Conservation (phyloP, 73 alveolate species). For the Urostyla sp. region DNA sequence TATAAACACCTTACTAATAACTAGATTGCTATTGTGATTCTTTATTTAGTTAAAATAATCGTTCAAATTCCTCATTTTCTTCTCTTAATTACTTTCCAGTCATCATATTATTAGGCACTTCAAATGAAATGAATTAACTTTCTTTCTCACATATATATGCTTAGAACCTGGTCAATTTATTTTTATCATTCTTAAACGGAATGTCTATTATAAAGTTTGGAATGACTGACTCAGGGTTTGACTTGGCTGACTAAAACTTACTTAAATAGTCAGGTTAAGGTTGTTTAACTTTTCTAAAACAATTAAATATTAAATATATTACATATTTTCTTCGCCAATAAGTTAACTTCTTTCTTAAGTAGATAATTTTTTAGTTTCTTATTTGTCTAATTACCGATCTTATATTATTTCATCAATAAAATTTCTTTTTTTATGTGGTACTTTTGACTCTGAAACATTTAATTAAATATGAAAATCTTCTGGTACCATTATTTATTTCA, state of each 20-base stretch:
- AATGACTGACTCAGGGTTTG: neutral
- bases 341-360: slow-evolving; percentile 27
- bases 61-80: slow-evolving; percentile 29
- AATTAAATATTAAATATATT: no score
- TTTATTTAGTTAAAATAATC: slow-evolving; percentile 18
- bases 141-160: slow-evolving; percentile 22
- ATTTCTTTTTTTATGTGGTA: slow-evolving; percentile 8
- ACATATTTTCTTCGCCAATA: slow-evolving; percentile 2
- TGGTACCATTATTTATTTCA: slow-evolving; percentile 1
- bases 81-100: slow-evolving; percentile 28
- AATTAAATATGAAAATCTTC: slow-evolving; percentile 20
- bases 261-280: neutral
- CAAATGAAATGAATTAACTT: slow-evolving; percentile 22
- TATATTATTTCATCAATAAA: slow-evolving; percentile 2
- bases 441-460: neutral
- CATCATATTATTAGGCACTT: slow-evolving; percentile 57
- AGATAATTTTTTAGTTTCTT: neutral
- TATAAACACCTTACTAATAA: slow-evolving; percentile 37
- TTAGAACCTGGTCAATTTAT: slow-evolving; percentile 7
- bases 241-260: neutral
- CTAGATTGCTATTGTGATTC: neutral
- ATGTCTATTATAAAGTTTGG: slow-evolving; percentile 14
- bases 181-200: slow-evolving; percentile 7
- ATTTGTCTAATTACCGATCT: slow-evolving; percentile 2
- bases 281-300: neutral